Conservation (phyloP, 805 yeast genomes). For the Candida ovalis region DNA sequence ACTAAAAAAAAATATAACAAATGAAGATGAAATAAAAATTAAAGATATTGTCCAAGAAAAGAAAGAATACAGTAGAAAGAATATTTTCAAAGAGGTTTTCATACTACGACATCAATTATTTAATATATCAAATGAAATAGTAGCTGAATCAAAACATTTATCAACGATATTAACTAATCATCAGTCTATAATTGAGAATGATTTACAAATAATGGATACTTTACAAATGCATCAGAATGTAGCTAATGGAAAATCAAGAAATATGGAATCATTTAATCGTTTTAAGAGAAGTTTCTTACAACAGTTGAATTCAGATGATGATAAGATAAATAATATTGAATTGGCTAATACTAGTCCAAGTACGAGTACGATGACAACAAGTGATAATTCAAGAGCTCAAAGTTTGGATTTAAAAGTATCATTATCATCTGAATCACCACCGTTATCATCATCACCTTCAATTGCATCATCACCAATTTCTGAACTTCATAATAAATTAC, state of each 20-base stretch:
- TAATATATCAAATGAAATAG: constrained; percentile 24
- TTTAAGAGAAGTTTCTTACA: constrained; percentile 22
- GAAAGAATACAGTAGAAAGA: neutral
- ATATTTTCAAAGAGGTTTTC: neutral
- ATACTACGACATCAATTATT: constrained; percentile 3
- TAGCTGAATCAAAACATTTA: constrained; percentile 25
- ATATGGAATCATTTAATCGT: constrained; percentile 18
- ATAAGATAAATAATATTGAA: neutral
- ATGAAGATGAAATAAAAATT: neutral
- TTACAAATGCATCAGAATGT: constrained; percentile 12
- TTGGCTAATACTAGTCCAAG: neutral
- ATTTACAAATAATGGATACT: constrained; percentile 21
- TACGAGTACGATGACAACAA: too few relatives aligned
- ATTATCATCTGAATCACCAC: neutral
- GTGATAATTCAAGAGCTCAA: neutral
- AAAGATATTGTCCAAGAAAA: neutral
- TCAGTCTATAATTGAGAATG: constrained; percentile 21
- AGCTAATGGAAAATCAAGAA: constrained; percentile 15
- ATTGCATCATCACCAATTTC: too few relatives aligned
- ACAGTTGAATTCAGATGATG: neutral
- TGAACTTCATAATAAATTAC: neutral
- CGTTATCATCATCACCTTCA: neutral
- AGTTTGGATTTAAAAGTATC: neutral
- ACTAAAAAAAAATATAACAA: neutral
- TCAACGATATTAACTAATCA: constrained; percentile 19